A percentile compares a stretch with the other conserved stretches of the same genome.
These are phyloP conservation scores for Boletellus sp. DNA, from an alignment of 768 basidiomycete genomes.

Conservation along the genomic window DNA sequence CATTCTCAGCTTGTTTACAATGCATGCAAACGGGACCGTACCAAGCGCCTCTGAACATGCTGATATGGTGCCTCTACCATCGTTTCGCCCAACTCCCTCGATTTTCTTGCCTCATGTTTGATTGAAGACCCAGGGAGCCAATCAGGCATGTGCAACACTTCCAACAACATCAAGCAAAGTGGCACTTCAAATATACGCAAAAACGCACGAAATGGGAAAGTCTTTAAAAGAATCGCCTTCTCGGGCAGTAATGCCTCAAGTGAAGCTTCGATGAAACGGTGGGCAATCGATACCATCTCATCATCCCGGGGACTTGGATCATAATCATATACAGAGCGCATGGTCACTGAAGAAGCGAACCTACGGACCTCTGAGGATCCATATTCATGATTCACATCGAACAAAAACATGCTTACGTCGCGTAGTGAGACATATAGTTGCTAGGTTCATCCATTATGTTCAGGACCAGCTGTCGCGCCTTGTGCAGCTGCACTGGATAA, in stretches of 20 bases:
- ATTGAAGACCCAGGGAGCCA: constrained; percentile 22
- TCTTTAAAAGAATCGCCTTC: constrained; percentile 11
- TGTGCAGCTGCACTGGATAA: constrained; percentile 6
- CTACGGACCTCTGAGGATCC: constrained; percentile 14
- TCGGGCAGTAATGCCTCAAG: constrained; percentile 7
- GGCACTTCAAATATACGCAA: too few species aligned
- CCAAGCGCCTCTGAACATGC: constrained; percentile 4
- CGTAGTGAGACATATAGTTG: constrained; percentile 6
- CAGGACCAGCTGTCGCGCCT: constrained; percentile 4
- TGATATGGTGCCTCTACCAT: constrained; percentile 17
- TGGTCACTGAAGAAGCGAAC: constrained; percentile 31
- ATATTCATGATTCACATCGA: not conserved
- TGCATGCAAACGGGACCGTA: not conserved
- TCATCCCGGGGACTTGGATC: constrained; percentile 14
- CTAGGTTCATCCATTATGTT: constrained; percentile 4
- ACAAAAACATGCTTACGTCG: constrained; percentile 4
- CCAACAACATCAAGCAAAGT: not conserved
- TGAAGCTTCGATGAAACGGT: constrained; percentile 9
- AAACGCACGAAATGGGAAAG: constrained; percentile 18
- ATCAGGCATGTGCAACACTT: constrained; percentile 27
- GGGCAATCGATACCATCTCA: constrained; percentile 13
- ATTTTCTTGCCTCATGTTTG: constrained; percentile 9
- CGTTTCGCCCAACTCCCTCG: constrained; percentile 4
- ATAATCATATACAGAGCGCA: constrained; percentile 18
- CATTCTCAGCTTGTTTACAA: not conserved